Evolutionary conservation across 2,329 filamentous ascomycete genomes (phyloP).

Genomic region (Aquanectria penicillioides): DNA sequence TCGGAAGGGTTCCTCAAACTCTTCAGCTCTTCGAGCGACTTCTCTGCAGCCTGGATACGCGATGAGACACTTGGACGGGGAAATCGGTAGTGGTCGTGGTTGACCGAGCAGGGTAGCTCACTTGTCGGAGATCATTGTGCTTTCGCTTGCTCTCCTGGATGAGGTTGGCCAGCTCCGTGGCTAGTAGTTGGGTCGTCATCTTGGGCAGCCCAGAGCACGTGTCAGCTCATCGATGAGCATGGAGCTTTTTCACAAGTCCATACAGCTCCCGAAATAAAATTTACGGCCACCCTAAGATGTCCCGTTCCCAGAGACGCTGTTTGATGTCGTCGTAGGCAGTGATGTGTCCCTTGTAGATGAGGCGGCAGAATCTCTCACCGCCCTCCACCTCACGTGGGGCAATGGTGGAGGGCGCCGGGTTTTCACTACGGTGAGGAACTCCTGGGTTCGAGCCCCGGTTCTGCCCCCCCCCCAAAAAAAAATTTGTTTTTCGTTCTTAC

Average conservation of each 20-base stretch:
- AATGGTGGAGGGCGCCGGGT: not conserved
- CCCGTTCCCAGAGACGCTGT: constrained; percentile 26
- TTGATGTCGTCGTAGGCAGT: constrained; percentile 34
- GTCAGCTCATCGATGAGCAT: constrained; percentile 40
- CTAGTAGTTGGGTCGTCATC: constrained; percentile 92
- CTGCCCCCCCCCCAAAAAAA: too few relatives aligned
- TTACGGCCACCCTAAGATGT: constrained; percentile 28
- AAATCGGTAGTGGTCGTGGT: not conserved
- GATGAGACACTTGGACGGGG: constrained; percentile 2
- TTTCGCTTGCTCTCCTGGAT: constrained; percentile 97
- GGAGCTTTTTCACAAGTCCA: constrained; percentile 34
- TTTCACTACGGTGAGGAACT: too few relatives aligned
- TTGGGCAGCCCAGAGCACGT: constrained; percentile 47
- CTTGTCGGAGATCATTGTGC: constrained; percentile 87
- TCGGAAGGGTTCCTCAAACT: constrained; percentile 47
- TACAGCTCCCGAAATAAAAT: constrained; percentile 35
- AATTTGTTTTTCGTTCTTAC: not conserved
- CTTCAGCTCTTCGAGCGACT: constrained; percentile 90
- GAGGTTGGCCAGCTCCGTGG: constrained; percentile 87
- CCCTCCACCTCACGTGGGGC: constrained; percentile 39
- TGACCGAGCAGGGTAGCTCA: constrained; percentile 49
- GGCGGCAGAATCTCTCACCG: constrained; percentile 44
- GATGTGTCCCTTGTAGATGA: constrained; percentile 45
- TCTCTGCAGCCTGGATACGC: constrained; percentile 80
- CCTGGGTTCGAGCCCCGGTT: too few relatives aligned